Base-by-base conservation (phyloP, 1,139 yeast genomes). In the Zhuliangozyma blackwelliae region DNA sequence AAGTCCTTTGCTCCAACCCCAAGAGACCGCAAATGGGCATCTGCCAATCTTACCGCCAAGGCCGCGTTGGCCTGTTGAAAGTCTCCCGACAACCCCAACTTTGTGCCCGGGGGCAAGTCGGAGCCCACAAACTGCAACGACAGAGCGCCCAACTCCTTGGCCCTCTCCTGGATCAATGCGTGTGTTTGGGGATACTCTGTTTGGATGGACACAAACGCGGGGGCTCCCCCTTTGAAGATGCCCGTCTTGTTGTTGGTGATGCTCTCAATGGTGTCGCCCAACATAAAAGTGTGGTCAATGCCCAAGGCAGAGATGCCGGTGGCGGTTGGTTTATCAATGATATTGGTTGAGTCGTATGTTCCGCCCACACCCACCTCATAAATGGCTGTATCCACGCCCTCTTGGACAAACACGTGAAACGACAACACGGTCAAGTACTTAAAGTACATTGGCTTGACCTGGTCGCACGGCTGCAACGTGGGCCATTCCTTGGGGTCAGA, bases 351-450 rank as follows among this genome's bases (percentile, higher is more conserved):
- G 59, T 94, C 99, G 54, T 79, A 87, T 54, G 87, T 94, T 9
- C 99, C 99, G 23, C 99, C 99, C 36, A 94, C 95, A 11, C 99
- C 99, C 21, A 94, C 98, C 58, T 94, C 99, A 53, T 87, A 88
- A 32, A 94, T 83, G 10, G 98, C 97, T 12, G 96, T 78, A 51
- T 89, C 87, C 22, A 94, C 90, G 1, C 87, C 85, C 60, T 92
- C 98, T 42, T 78, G 72, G 63, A 88, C 57, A 51, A 94, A 94
- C 2, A 88, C 85, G 56, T 94, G 97, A 65, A 88, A 92, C 2
- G 97, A 88, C 40, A 94, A 61, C 19, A 94, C 62, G 0, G 99
- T 94, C 57, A 94, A 66, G 59, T 79, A 92, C 54, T 95, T 82
- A 69, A 94, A 94, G 58, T 94, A 94, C 60, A 89, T 92, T 13